Conservation (phyloP, 176 grass and related monocot genomes). For the Lolium rigidum region DNA sequence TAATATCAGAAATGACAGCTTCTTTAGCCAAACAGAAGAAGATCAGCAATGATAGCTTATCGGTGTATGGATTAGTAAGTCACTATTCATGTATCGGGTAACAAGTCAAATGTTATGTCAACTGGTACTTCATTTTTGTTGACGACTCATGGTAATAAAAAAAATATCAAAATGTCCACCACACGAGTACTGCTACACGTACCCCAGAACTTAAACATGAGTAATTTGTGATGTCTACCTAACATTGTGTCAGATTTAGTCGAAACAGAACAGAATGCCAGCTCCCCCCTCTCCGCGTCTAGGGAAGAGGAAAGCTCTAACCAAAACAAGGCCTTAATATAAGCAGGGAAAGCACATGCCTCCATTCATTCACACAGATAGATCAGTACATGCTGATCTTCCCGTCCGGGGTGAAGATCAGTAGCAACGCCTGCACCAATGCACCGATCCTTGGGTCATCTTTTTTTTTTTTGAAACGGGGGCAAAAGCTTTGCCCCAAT, state of each 20-base stretch:
- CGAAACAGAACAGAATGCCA: neutral
- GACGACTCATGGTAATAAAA: neutral
- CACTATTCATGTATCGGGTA: too few species aligned
- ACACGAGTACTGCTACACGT: neutral
- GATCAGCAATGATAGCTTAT: too few species aligned
- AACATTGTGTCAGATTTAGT: neutral
- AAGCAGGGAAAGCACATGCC: neutral
- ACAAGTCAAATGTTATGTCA: too few species aligned
- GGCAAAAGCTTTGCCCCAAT: too few species aligned
- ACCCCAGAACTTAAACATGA: neutral
- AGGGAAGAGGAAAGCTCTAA: neutral
- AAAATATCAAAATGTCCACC: neutral
- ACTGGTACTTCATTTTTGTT: neutral
- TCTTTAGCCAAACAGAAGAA: too few species aligned
- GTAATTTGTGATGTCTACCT: neutral
- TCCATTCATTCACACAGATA: neutral
- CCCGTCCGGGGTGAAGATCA: neutral
- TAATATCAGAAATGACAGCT: too few species aligned
- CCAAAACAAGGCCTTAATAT: neutral
- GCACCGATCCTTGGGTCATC: neutral
- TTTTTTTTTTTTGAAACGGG: too few species aligned
- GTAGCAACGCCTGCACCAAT: neutral
- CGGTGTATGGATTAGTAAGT: too few species aligned
- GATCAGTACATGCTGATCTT: neutral
- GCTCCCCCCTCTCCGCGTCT: neutral